phyloP scores from a whole-genome alignment of 2,329 filamentous ascomycete genomes.

The Lanzia echinophila region DNA sequence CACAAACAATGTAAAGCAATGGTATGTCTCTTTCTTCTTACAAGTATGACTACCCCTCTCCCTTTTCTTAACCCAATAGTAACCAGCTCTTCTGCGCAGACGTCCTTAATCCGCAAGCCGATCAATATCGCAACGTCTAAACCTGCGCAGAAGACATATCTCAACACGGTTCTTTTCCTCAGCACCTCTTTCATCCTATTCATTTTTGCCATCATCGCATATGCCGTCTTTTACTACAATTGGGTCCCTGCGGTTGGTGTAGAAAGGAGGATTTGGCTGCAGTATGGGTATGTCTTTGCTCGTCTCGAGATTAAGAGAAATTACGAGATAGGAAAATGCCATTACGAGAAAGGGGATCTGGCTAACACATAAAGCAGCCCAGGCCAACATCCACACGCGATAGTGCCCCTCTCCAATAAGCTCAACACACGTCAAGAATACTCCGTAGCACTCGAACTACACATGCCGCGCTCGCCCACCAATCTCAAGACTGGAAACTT shows the following conservation, averaged over 20 bases:
- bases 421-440: constrained; percentile 72
- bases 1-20: neutral
- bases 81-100: constrained; percentile 34
- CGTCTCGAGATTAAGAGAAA: neutral
- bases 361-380: constrained; percentile 29
- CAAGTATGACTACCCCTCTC: neutral
- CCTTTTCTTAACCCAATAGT: neutral
- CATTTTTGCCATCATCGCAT: constrained; percentile 51
- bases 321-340: no score
- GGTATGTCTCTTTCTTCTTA: neutral
- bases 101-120: constrained; percentile 42
- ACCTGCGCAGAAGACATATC: constrained; percentile 55
- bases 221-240: constrained; percentile 60
- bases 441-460: constrained; percentile 70
- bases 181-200: constrained; percentile 48
- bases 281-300: constrained; percentile 47
- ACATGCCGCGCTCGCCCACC: constrained; percentile 67
- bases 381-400: constrained; percentile 30
- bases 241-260: constrained; percentile 62
- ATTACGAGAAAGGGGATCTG: neutral
- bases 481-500: constrained; percentile 84
- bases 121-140: constrained; percentile 52
- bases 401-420: constrained; percentile 32
- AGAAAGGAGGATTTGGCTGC: constrained; percentile 55
- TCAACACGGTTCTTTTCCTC: constrained; percentile 41